Conservation (phyloP, 352 stramenopile species). For the Phytophthora meadii region DNA sequence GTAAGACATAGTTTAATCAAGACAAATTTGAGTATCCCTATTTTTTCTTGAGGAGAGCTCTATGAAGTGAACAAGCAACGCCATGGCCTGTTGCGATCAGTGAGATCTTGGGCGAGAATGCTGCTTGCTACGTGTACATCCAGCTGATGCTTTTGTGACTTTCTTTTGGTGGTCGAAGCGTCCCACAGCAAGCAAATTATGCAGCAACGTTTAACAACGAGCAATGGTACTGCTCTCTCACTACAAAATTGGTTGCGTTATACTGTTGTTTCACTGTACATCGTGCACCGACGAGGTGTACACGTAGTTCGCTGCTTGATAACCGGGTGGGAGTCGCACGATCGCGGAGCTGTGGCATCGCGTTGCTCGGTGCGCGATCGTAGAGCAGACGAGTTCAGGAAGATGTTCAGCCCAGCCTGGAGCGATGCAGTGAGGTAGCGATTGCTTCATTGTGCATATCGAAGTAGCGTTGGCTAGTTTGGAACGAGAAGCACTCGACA, state of each 20-base stretch:
- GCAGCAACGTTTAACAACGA: too few relatives aligned
- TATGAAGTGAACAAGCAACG: too few relatives aligned
- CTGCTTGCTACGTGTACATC: too few relatives aligned
- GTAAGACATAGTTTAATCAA: too few relatives aligned
- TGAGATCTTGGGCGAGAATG: background rate
- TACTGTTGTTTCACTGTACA: too few relatives aligned
- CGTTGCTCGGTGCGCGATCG: constrained; percentile 5
- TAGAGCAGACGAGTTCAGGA: constrained; percentile 15
- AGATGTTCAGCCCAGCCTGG: background rate
- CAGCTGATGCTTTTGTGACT: background rate
- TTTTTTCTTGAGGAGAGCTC: too few relatives aligned
- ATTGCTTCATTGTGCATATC: too few relatives aligned
- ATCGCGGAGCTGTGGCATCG: constrained; percentile 3
- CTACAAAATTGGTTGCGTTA: too few relatives aligned
- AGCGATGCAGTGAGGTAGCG: background rate
- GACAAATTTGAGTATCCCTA: too few relatives aligned
- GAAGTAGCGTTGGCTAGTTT: too few relatives aligned
- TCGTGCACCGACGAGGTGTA: background rate
- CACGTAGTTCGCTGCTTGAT: constrained; percentile 4
- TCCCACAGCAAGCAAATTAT: background rate
- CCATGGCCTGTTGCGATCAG: too few relatives aligned
- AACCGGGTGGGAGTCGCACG: constrained; percentile 9
- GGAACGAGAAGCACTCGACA: background rate
- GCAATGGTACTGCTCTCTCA: too few relatives aligned
- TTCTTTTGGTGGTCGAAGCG: background rate